These are phyloP conservation scores for Hymenoscyphus infarciens DNA, from an alignment of 2,329 filamentous ascomycete genomes.

Conservation along the genomic window DNA sequence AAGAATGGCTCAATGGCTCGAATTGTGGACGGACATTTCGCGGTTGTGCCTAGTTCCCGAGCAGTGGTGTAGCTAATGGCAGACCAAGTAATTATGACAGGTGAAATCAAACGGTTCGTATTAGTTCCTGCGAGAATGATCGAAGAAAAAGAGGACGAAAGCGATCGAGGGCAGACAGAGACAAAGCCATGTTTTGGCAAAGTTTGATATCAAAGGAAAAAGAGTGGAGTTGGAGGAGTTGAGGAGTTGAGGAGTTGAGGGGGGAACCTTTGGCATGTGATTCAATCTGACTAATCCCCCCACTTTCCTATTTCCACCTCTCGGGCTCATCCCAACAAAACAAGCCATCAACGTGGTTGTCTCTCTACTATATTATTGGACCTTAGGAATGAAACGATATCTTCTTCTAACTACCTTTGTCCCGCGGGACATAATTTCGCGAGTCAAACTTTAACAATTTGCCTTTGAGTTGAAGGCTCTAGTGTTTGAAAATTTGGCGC, in stretches of 20 bases:
- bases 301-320: not conserved
- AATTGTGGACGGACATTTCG: not conserved
- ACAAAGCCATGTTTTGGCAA: not conserved
- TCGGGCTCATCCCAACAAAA: too few relatives aligned
- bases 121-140: not conserved
- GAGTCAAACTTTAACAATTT: too few relatives aligned
- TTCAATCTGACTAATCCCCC: not conserved
- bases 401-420: too few relatives aligned
- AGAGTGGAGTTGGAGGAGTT: too few relatives aligned
- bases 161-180: not conserved
- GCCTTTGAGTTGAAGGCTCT: too few relatives aligned
- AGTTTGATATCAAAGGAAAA: not conserved
- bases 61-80: not conserved
- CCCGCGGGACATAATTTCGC: too few relatives aligned
- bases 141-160: not conserved
- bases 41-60: not conserved
- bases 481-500: too few relatives aligned
- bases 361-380: too few relatives aligned
- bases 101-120: not conserved
- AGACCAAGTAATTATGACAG: not conserved
- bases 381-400: too few relatives aligned
- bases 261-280: not conserved
- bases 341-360: too few relatives aligned
- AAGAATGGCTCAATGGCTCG: not conserved
- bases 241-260: too few relatives aligned